Conservation (phyloP, 2,329 filamentous ascomycete genomes). For the Ophiostoma novo-ulmi region DNA sequence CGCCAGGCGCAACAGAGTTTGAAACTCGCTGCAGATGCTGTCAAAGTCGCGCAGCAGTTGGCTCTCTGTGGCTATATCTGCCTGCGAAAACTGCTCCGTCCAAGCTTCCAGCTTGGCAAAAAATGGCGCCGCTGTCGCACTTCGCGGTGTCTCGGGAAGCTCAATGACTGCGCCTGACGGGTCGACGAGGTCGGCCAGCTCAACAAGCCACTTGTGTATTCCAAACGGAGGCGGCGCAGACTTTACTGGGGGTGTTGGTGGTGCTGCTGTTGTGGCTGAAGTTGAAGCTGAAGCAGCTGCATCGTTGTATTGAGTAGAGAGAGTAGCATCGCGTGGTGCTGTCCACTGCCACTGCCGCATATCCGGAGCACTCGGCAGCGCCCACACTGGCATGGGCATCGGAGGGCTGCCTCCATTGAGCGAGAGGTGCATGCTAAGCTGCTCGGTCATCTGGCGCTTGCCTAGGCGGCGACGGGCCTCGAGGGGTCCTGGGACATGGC, state of each 20-base stretch:
- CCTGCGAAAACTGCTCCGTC: neutral
- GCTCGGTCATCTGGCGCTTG: conserved; percentile 50
- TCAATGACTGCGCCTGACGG: neutral
- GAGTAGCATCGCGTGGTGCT: conserved; percentile 38
- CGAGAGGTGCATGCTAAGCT: conserved; percentile 40
- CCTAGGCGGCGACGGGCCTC: conserved; percentile 51
- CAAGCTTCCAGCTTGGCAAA: conserved; percentile 23
- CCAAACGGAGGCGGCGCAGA: conserved; percentile 10
- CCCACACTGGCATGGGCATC: conserved; percentile 40
- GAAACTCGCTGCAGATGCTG: conserved; percentile 22
- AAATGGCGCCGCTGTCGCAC: conserved; percentile 16
- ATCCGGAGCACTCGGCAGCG: conserved; percentile 42
- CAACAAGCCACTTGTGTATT: conserved; percentile 25
- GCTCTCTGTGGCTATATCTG: neutral
- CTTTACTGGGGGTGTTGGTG: neutral
- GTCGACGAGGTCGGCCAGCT: conserved; percentile 12
- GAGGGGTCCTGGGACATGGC: conserved; percentile 49
- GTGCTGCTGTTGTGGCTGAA: neutral
- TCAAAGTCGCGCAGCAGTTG: conserved; percentile 10
- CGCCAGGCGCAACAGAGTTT: conserved; percentile 24
- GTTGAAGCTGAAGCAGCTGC: conserved; percentile 11
- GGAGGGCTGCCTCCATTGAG: neutral
- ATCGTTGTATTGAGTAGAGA: conserved; percentile 17
- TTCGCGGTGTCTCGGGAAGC: conserved; percentile 10
- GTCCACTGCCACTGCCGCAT: conserved; percentile 50